Base-by-base conservation (phyloP, 2,329 filamentous ascomycete genomes). In the Ophiocordyceps camponoti-floridani region DNA sequence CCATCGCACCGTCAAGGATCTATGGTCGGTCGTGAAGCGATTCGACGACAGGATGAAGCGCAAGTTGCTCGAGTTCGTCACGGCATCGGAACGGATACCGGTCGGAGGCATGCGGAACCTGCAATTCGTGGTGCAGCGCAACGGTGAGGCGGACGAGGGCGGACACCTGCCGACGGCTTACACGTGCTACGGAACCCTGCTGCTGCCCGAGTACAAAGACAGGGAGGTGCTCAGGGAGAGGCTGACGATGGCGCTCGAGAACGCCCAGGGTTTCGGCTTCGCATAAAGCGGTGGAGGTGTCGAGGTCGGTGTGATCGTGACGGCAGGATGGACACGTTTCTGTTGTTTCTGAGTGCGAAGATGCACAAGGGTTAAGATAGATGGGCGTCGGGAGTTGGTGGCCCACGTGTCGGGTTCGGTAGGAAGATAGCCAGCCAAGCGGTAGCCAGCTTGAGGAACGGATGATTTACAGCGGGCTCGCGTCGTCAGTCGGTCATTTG, bases 31-130 rank as follows among this genome's bases (percentile, higher is more conserved):
- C 8, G 82, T 94, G 1, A 73, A 73, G 50, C 61, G 58, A 33
- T 91, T 75, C 56, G 70, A 77, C 47, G 70, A 80, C 14, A 68
- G 73, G 41, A 82, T 88, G 68, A 82, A 82, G 61, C 74, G 78
- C 44, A 77, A 76, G 53, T 65, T 98, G 31, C 69, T 98, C 30
- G 87, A 95, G 58, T 98, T 98, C 55, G 88, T 98, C 28, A 98
- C 91, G 13, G 89, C 89, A 0, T 89, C 81, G 53, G 88, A 95
- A 56, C 75, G 91, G 2, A 75, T 96, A 2, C 91, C 91, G 0
- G 84, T 94, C 0, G 87, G 84, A 18, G 91, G 91, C 3, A 77
- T 88, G 56, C 73, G 75, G 49, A 86, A 83, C 53, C 66, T 96
- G 42, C 79, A 83, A 54, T 96, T 96, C 60, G 75, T 84, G 13